A percentile compares a stretch with the other conserved stretches of the same genome.
Conservation (phyloP, 768 basidiomycete genomes). For the Boletus pseudo-olivaceus region DNA sequence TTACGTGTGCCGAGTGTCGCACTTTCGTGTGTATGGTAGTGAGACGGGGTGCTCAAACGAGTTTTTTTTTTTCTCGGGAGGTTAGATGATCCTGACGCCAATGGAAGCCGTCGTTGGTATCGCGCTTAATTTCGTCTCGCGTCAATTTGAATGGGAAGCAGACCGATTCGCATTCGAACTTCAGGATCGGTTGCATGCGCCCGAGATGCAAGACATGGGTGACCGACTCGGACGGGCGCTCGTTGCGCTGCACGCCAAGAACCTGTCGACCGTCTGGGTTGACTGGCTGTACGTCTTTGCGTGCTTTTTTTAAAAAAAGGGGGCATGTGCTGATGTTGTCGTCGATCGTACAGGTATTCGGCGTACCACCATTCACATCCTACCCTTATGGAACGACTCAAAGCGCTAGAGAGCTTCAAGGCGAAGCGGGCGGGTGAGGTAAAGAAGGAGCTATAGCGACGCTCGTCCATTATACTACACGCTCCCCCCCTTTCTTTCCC, state of each 20-base stretch:
- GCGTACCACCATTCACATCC: conserved; percentile 97
- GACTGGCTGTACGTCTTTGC: conserved; percentile 67
- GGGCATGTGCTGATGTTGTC: neutral
- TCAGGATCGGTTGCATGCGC: conserved; percentile 40
- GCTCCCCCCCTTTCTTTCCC: neutral
- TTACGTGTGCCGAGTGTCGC: no score
- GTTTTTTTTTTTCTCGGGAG: neutral
- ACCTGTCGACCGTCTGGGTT: conserved; percentile 89
- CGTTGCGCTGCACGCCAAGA: conserved; percentile 85
- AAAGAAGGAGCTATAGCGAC: conserved; percentile 26
- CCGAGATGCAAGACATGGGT: conserved; percentile 80
- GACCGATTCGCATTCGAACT: conserved; percentile 83
- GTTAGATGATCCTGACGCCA: conserved; percentile 77
- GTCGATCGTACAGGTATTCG: conserved; percentile 60
- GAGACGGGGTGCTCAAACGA: neutral
- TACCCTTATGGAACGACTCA: conserved; percentile 85
- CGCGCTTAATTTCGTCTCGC: conserved; percentile 75
- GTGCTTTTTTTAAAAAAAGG: neutral
- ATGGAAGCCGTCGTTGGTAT: conserved; percentile 71
- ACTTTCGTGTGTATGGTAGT: neutral
- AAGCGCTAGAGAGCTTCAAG: conserved; percentile 71
- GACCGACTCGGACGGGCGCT: conserved; percentile 80
- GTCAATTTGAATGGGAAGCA: conserved; percentile 90
- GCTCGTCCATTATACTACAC: neutral
- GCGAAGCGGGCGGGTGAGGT: conserved; percentile 30